These are phyloP conservation scores for Saccharomyces kudriavzevii DNA, from an alignment of 805 yeast species.

Conservation along the genomic window DNA sequence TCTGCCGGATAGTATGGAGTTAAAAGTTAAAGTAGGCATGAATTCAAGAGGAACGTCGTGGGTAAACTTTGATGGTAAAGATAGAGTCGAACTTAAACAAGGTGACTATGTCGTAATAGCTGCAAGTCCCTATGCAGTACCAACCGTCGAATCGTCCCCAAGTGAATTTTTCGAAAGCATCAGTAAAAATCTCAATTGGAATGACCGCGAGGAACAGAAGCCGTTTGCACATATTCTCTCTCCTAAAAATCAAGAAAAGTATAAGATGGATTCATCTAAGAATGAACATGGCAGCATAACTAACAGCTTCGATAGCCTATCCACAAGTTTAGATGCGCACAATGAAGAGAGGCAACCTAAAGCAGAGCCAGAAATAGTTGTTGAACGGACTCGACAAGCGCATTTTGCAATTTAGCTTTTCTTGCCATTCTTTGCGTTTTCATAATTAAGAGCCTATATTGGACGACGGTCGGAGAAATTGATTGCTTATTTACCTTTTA, in stretches of 20 bases:
- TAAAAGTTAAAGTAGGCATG: constrained; percentile 73
- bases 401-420: neutral
- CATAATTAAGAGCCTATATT: neutral
- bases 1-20: constrained; percentile 82
- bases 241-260: constrained; percentile 40
- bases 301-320: neutral
- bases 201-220: constrained; percentile 78
- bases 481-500: neutral
- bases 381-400: neutral
- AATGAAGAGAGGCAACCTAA: neutral
- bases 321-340: neutral
- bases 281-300: neutral
- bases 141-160: constrained; percentile 69
- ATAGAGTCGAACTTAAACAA: constrained; percentile 64
- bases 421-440: neutral
- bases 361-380: neutral
- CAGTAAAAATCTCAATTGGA: constrained; percentile 85
- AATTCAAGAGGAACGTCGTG: constrained; percentile 83
- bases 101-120: constrained; percentile 81
- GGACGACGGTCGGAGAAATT: neutral
- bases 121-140: constrained; percentile 86
- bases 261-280: constrained; percentile 15
- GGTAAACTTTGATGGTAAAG: constrained; percentile 92
- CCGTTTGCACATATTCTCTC: constrained; percentile 56
- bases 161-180: constrained; percentile 78